Base-by-base conservation (phyloP, 257 asterid species). In the Primulina huaijiensis region DNA sequence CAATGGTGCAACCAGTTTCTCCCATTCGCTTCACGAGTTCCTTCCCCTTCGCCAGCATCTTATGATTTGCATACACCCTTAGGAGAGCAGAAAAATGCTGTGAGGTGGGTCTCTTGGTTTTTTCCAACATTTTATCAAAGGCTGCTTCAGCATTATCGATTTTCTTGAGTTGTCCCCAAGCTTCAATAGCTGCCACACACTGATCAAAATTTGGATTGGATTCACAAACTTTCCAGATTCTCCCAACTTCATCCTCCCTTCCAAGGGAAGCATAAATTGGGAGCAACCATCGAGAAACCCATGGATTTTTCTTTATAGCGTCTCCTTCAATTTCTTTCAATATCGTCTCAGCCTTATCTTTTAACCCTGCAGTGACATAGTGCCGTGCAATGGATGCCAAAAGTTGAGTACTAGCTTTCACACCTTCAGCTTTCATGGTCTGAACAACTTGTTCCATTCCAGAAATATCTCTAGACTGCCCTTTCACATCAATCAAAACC, bases 361-460 rank as follows among this genome's bases (percentile, higher is more conserved):
- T 79, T 9, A 79, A 62, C 38, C 90, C 90, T 19, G 73, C 76
- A 63, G 37, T 23, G 52, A 80, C 82, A 73, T 92, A 92, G 79
- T 81, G 72, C 46, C 74, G 78, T 14, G 86, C 94, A 52, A 89
- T 0, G 21, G 73, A 35, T 53, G 75, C 72, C 70, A 75, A 80
- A 58, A 78, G 78, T 38, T 10, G 62, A 55, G 70, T n/a, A 74
- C 56, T 77, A 19, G 82, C 88, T 70, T 81, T 72, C 46, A 82
- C 7, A 33, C 94, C 98, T 19, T 88, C 86, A 21, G 69, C 85
- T 70, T 81, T 79, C 96, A 92, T 85, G 8, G 77, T 73, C 83
- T 86, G 94, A 1, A 92, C 63, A 34, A 88, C 52, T 77, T 83
- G 70, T 71, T 89, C 98, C 94, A 92, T 90, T 69, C 87, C 98